A percentile compares a stretch with the other conserved stretches of the same genome.
These are phyloP conservation scores for Chlamydomonas sphaeroides DNA, from an alignment of 139 green algal genomes.

Conservation along the genomic window DNA sequence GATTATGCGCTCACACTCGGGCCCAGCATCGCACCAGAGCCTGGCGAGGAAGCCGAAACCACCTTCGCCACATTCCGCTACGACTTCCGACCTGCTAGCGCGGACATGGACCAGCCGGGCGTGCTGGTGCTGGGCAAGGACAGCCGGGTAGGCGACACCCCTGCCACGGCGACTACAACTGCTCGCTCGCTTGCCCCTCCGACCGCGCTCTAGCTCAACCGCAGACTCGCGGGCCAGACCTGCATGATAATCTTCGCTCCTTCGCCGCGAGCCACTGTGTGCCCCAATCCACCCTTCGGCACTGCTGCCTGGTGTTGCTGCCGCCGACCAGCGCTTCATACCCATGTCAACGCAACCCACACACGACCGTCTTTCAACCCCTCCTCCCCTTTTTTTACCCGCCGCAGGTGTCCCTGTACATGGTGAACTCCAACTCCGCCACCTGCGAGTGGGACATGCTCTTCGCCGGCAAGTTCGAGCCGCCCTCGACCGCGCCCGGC, in stretches of 20 bases:
- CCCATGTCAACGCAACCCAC: too few species aligned
- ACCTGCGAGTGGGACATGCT: slow-evolving; percentile 30
- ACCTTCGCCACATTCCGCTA: slow-evolving; percentile 14
- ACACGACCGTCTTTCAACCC: too few species aligned
- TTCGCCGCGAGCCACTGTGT: too few species aligned
- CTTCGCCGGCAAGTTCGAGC: slow-evolving; percentile 21
- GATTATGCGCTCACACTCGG: slow-evolving; percentile 6
- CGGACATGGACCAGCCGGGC: slow-evolving; percentile 26
- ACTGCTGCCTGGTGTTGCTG: too few species aligned
- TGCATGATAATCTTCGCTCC: too few species aligned
- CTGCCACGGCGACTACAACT: too few species aligned
- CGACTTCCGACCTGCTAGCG: slow-evolving; percentile 26
- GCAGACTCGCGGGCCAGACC: too few species aligned
- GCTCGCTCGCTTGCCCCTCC: too few species aligned
- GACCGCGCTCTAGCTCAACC: too few species aligned
- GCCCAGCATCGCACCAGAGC: not conserved
- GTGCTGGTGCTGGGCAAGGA: slow-evolving; percentile 27
- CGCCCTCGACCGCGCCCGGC: not conserved
- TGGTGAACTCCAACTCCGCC: slow-evolving; percentile 15
- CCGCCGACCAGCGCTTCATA: too few species aligned
- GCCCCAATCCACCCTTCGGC: too few species aligned
- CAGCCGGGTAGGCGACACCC: not conserved
- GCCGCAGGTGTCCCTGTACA: slow-evolving; percentile 24
- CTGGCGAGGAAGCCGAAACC: not conserved
- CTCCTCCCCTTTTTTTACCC: too few species aligned